Base-by-base conservation (phyloP, 306 rosid genomes). In the Dicorynia guianensis region DNA sequence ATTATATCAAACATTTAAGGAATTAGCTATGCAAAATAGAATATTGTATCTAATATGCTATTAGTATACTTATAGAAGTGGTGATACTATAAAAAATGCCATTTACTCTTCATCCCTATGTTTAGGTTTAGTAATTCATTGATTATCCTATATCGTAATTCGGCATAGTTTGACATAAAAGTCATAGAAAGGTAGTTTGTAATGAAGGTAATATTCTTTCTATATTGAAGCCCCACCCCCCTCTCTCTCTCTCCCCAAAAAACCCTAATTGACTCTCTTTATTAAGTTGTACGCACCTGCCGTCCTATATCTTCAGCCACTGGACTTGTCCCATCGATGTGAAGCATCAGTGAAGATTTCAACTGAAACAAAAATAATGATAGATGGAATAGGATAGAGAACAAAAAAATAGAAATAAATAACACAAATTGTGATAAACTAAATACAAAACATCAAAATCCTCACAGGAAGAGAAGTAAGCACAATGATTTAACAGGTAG, bases 281-380 rank as follows among this genome's bases (percentile, higher is more conserved):
- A 35, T 49, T 9, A 54, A 42, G 46, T 30, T 48, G 30, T 12
- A 13, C 2, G 61, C 76, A 93, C 98, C 98, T 93, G 98, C 46
- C 98, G 98, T 20, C 98, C 98, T 64, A 93, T 93, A 80, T 93
- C 98, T 90, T 93, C 98, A 14, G 98, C 96, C 50, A 93, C 74
- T 1, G 98, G 87, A 68, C 98, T 90, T 50, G 98, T 90, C 58
- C 98, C 98, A 65, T 93, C 98, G 20, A 93, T 85, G 87, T 93
- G 98, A 71, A 90, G 93, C 61, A 93, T 84, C 67, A 93, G 87
- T 30, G 98, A 93, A 67, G 98, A 90, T 84, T 93, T 93, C 86
- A 93, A 80, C 98, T 93, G 88, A 44, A 76, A 78, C 71, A 70
- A 69, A 73, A 60, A 75, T 46, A 73, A n/a, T 30, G 5, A 38